phyloP scores from a whole-genome alignment of 257 asterid genomes.

The Nicotiana noctiflora region DNA sequence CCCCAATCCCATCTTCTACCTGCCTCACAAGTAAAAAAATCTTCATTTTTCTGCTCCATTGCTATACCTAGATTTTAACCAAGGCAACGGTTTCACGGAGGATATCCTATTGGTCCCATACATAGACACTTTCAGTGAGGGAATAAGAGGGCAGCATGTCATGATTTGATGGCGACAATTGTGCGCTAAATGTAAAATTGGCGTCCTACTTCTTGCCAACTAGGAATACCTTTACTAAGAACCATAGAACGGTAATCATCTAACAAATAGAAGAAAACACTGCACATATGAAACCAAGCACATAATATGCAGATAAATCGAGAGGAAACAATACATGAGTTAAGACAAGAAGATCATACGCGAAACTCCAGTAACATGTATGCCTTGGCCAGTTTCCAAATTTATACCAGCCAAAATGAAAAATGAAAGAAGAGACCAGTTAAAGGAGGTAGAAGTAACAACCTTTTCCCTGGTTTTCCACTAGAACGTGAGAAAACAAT shows the following conservation, averaged over 20 bases:
- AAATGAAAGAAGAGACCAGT: background rate
- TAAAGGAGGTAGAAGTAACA: conserved; percentile 5
- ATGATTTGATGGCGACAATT: background rate
- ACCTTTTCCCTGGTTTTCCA: conserved; percentile 68
- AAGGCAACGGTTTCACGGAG: background rate
- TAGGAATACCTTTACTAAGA: background rate
- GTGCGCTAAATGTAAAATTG: background rate
- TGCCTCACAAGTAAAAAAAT: background rate
- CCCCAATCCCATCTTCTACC: background rate
- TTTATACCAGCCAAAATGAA: background rate
- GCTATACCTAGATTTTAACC: background rate
- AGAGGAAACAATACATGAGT: background rate
- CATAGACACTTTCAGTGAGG: background rate
- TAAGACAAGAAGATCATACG: background rate
- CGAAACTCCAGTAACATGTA: background rate
- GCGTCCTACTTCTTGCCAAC: background rate
- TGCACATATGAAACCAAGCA: background rate
- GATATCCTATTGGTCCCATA: background rate
- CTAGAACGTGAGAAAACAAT: conserved; percentile 77
- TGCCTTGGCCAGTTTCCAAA: background rate
- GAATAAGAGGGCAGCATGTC: background rate
- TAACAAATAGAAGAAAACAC: background rate
- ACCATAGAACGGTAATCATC: background rate
- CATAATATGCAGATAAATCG: background rate
- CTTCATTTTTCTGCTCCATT: background rate